A percentile compares a stretch with the other conserved stretches of the same genome.
phyloP scores from a whole-genome alignment of 1,284 basidiomycete species.

The Phenoliferia sp. region DNA sequence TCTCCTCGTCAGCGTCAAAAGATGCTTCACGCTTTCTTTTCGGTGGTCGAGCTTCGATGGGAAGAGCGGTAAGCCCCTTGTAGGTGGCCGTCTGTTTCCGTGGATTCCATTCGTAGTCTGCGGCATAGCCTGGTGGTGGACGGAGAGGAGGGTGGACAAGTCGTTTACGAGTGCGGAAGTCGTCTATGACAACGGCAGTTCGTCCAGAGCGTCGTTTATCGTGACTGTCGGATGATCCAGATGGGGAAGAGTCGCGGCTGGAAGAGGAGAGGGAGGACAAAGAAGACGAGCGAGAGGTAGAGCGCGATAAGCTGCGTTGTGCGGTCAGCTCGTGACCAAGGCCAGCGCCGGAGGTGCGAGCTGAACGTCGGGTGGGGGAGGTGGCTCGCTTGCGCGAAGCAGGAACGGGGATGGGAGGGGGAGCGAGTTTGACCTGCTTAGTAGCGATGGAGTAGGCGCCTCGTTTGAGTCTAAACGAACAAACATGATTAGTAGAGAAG shows the following conservation, averaged over 20 bases:
- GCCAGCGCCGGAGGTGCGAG: background rate
- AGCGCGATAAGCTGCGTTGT: background rate
- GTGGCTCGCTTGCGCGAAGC: background rate
- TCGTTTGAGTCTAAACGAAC: slow-evolving; percentile 16
- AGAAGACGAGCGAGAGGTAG: slow-evolving; percentile 2
- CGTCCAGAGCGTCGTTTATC: slow-evolving; percentile 7
- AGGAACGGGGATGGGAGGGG: background rate
- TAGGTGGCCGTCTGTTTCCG: slow-evolving; percentile 13
- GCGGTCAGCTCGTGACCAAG: slow-evolving; percentile 6
- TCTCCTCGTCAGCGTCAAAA: background rate
- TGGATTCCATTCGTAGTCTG: slow-evolving; percentile 23
- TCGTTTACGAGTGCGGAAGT: slow-evolving; percentile 18
- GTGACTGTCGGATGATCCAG: background rate
- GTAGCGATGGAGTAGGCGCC: slow-evolving; percentile 17
- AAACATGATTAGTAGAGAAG: background rate
- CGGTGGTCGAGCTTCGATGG: background rate
- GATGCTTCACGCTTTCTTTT: background rate
- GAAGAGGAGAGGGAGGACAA: slow-evolving; percentile 7
- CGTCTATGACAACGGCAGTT: slow-evolving; percentile 10
- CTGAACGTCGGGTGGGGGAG: slow-evolving; percentile 7
- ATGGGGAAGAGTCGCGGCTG: background rate
- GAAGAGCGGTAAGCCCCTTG: slow-evolving; percentile 3
- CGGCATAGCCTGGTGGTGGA: slow-evolving; percentile 22
- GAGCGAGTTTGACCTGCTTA: background rate
- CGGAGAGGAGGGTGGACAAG: slow-evolving; percentile 24